phyloP scores from a whole-genome alignment of 768 basidiomycete species.

The Mycena polygramma region DNA sequence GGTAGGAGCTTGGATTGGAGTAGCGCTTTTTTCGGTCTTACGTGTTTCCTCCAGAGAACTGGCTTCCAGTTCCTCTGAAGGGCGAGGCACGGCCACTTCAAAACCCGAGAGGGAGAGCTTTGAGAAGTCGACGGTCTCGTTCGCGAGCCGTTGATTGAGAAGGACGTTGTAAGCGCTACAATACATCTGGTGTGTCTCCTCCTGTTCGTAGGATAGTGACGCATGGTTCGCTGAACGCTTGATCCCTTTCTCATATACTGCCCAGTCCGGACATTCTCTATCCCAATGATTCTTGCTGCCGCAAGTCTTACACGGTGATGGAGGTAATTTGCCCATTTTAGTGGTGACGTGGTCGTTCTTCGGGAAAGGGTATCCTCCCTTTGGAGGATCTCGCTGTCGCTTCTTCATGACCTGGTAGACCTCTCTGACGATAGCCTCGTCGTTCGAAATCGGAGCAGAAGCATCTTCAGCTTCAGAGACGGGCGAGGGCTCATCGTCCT shows the following conservation, averaged over 20 bases:
- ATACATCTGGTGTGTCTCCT: neutral
- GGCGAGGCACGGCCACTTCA: too few species aligned
- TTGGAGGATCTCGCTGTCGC: conserved; percentile 1
- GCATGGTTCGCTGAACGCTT: neutral
- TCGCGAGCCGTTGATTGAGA: too few species aligned
- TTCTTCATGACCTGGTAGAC: conserved; percentile 9
- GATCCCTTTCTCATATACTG: neutral
- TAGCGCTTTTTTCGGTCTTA: too few species aligned
- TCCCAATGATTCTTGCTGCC: conserved; percentile 14
- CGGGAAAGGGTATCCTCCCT: conserved; percentile 3
- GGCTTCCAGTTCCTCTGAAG: too few species aligned
- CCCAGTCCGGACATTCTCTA: conserved; percentile 15
- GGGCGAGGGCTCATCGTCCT: neutral
- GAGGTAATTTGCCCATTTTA: conserved; percentile 8
- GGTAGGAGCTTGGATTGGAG: neutral
- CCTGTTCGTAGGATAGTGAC: neutral
- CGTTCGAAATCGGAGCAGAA: neutral
- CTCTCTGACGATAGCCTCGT: neutral
- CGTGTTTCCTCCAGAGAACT: too few species aligned
- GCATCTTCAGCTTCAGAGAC: neutral
- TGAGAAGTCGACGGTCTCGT: too few species aligned
- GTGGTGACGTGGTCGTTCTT: conserved; percentile 13
- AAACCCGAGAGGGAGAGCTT: too few species aligned
- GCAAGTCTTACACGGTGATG: conserved; percentile 18
- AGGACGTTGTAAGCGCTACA: conserved; percentile 6